Percentiles rank a stretch among this genome's conserved stretches.
phyloP scores from a whole-genome alignment of 495 filamentous ascomycete genomes.

The Beverwykella pulmonaria region DNA sequence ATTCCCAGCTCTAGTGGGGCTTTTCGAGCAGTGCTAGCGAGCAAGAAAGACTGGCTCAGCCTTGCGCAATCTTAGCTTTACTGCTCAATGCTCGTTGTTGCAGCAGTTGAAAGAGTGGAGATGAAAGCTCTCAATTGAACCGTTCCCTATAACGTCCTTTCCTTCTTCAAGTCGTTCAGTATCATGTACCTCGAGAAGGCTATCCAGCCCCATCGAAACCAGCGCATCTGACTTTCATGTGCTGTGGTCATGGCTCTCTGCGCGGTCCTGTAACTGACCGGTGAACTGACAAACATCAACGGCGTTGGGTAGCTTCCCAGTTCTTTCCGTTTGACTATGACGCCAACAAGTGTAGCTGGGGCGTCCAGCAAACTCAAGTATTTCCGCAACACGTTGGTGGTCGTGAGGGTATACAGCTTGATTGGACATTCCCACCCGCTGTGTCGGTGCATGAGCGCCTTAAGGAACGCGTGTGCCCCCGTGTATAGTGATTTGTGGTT shows the following conservation, averaged over 20 bases:
- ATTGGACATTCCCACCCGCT: slow-evolving; percentile 72
- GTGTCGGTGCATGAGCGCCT: slow-evolving; percentile 62
- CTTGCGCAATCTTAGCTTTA: neutral
- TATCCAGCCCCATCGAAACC: slow-evolving; percentile 98
- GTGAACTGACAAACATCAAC: slow-evolving; percentile 71
- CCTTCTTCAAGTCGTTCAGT: slow-evolving; percentile 82
- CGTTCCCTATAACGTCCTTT: slow-evolving; percentile 47
- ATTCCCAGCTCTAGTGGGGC: neutral
- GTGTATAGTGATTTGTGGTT: slow-evolving; percentile 89
- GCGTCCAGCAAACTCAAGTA: slow-evolving; percentile 78
- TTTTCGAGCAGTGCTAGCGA: neutral
- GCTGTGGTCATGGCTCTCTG: slow-evolving; percentile 83
- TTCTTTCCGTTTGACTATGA: slow-evolving; percentile 46
- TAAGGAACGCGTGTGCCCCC: slow-evolving; percentile 74
- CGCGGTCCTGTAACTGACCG: slow-evolving; percentile 63
- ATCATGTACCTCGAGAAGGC: slow-evolving; percentile 89
- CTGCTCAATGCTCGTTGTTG: neutral
- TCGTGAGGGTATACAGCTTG: slow-evolving; percentile 78
- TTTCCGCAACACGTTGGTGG: slow-evolving; percentile 71
- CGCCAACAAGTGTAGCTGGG: slow-evolving; percentile 59
- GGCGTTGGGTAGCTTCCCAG: slow-evolving; percentile 51
- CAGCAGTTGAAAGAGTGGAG: neutral
- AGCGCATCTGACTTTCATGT: slow-evolving; percentile 95
- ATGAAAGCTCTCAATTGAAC: neutral
- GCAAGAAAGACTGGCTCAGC: neutral